Conservation (phyloP, 176 grass and related monocot genomes). For the Hsuehochloa calcarea region DNA sequence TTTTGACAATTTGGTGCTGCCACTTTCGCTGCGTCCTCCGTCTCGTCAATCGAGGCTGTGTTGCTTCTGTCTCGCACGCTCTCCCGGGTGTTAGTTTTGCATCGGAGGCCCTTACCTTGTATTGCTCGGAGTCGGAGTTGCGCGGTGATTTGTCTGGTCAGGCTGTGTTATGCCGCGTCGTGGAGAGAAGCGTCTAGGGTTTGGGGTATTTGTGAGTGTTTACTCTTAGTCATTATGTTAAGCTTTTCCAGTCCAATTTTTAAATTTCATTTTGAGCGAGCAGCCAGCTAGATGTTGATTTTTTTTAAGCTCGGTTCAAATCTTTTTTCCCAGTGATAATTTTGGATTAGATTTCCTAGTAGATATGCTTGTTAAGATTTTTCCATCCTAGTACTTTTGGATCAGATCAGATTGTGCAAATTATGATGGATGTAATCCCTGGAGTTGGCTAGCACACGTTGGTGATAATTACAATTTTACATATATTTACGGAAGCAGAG, state of each 20-base stretch:
- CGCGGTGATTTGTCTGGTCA: background rate
- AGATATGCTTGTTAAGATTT: background rate
- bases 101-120: background rate
- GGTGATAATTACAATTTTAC: too few relatives aligned
- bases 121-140: background rate
- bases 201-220: background rate
- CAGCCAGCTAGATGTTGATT: background rate
- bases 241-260: background rate
- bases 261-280: background rate
- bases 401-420: too few relatives aligned
- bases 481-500: too few relatives aligned
- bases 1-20: background rate
- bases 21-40: background rate
- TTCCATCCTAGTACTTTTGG: background rate
- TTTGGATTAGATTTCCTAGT: background rate
- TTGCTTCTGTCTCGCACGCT: background rate
- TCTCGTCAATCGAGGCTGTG: background rate
- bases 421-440: too few relatives aligned
- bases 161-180: background rate
- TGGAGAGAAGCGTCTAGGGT: slow-evolving; percentile 22
- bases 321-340: background rate
- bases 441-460: too few relatives aligned
- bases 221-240: background rate
- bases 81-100: background rate
- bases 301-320: background rate